These are phyloP conservation scores for Mycosphaerella sp. DNA, from an alignment of 2,329 filamentous ascomycete species.

Conservation along the genomic window DNA sequence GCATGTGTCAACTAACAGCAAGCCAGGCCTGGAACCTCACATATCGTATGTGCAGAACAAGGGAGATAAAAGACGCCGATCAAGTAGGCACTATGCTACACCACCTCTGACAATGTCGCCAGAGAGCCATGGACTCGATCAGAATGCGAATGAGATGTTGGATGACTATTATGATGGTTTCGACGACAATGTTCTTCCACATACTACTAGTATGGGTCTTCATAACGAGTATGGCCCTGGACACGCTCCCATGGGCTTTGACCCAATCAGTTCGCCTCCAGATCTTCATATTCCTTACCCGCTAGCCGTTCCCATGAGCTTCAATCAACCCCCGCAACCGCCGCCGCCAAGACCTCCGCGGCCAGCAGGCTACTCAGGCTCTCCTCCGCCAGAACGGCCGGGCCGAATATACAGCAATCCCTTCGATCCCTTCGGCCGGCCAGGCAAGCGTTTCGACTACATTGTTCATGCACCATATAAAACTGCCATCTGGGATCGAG, in stretches of 20 bases:
- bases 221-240: background rate
- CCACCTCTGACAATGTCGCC: background rate
- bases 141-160: constrained; percentile 7
- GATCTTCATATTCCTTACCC: background rate
- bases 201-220: background rate
- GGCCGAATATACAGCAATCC: background rate
- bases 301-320: background rate
- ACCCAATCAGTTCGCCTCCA: background rate
- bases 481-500: constrained; percentile 17
- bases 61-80: background rate
- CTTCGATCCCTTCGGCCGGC: background rate
- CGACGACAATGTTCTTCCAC: background rate
- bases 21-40: background rate
- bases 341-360: constrained; percentile 2
- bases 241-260: background rate
- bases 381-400: background rate
- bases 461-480: constrained; percentile 3
- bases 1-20: background rate
- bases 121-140: background rate
- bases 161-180: constrained; percentile 8
- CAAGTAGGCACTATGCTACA: background rate
- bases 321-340: background rate
- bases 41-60: background rate
- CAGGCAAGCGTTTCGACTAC: constrained; percentile 3
- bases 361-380: background rate